phyloP scores from a whole-genome alignment of 1,284 basidiomycete genomes.

The Ganoderma leucocontextum region DNA sequence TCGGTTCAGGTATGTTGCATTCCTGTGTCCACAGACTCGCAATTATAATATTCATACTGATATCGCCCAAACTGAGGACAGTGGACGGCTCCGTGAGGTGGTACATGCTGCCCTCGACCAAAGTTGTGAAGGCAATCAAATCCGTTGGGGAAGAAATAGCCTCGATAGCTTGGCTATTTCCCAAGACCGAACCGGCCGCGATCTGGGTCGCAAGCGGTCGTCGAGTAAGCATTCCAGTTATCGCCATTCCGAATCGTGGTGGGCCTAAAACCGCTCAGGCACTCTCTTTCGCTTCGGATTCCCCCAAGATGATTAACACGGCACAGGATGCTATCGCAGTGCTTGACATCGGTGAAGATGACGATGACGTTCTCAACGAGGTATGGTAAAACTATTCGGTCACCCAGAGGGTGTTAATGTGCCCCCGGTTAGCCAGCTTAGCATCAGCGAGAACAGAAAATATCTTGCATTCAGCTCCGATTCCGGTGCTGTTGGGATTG shows the following conservation, averaged over 20 bases:
- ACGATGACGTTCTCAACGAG: conserved; percentile 74
- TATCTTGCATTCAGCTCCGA: conserved; percentile 75
- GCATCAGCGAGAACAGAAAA: conserved; percentile 60
- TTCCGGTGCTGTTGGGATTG: conserved; percentile 68
- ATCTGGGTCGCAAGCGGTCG: conserved; percentile 71
- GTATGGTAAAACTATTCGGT: conserved; percentile 46
- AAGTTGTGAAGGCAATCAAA: conserved; percentile 70
- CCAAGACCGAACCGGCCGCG: conserved; percentile 48
- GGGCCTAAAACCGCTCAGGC: conserved; percentile 26
- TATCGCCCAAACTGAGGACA: conserved; percentile 34
- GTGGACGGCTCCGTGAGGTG: conserved; percentile 77
- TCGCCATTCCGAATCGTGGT: neutral
- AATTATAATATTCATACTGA: too few species aligned
- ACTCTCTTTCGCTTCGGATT: conserved; percentile 35
- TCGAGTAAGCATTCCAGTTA: conserved; percentile 48
- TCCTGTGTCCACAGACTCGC: too few species aligned
- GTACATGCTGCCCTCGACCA: conserved; percentile 65
- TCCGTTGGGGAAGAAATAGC: conserved; percentile 66
- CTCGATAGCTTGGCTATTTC: conserved; percentile 58
- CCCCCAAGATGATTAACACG: conserved; percentile 35
- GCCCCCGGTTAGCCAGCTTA: conserved; percentile 61
- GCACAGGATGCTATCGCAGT: conserved; percentile 54
- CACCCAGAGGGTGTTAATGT: conserved; percentile 12
- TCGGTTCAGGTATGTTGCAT: conserved; percentile 37
- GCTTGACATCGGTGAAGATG: conserved; percentile 56